Conservation (phyloP, 176 grass and related monocot genomes). For the Oryza nivara region DNA sequence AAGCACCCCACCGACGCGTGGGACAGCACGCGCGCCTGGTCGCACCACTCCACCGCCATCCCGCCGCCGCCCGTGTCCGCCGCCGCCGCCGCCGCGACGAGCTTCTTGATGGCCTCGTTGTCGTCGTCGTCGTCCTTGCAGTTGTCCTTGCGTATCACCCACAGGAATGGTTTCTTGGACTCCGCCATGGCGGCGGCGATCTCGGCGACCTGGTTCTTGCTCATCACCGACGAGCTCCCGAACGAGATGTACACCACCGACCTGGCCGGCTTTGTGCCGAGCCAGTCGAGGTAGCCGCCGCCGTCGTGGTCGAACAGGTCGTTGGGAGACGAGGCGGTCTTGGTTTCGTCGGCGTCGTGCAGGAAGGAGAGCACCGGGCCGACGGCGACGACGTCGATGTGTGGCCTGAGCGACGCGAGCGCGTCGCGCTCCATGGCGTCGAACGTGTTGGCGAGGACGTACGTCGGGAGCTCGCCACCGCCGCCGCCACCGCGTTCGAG, state of each 20-base stretch:
- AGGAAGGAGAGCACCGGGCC: slow-evolving; percentile 64
- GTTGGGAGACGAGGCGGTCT: not conserved
- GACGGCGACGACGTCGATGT: slow-evolving; percentile 54
- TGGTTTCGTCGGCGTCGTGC: not conserved
- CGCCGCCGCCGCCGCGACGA: not conserved
- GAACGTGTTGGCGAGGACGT: slow-evolving; percentile 76
- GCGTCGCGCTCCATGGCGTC: slow-evolving; percentile 62
- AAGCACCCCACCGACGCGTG: slow-evolving; percentile 74
- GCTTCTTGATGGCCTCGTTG: not conserved
- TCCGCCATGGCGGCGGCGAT: slow-evolving; percentile 42
- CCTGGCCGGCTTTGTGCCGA: slow-evolving; percentile 45
- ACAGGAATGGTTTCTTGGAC: slow-evolving; percentile 52
- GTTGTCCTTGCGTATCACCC: slow-evolving; percentile 74
- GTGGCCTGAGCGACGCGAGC: slow-evolving; percentile 28
- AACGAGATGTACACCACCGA: slow-evolving; percentile 88
- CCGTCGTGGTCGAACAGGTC: slow-evolving; percentile 58
- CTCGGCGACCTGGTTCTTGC: slow-evolving; percentile 57
- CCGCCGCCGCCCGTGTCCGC: not conserved
- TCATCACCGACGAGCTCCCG: slow-evolving; percentile 66
- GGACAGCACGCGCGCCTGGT: slow-evolving; percentile 68
- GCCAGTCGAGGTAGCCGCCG: slow-evolving; percentile 55
- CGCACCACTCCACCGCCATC: slow-evolving; percentile 78
- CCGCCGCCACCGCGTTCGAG: slow-evolving; percentile 1
- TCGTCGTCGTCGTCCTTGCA: slow-evolving; percentile 11
- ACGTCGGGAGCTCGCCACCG: not conserved